Conservation (phyloP, 176 grass and related monocot species). For the Ampelocalamus luodianensis region DNA sequence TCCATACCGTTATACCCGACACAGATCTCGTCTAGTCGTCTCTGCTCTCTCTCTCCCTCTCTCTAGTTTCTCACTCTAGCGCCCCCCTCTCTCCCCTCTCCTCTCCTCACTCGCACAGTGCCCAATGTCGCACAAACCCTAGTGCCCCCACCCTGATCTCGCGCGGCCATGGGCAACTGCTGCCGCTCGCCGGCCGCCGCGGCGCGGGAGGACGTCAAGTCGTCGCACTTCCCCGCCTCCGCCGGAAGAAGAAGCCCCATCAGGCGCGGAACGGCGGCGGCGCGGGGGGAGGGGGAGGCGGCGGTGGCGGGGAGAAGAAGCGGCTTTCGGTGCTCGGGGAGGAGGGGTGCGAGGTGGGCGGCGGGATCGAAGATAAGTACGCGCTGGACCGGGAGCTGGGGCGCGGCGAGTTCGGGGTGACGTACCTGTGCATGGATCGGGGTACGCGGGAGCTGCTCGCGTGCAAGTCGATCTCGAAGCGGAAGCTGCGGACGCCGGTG, state of each 20-base stretch:
- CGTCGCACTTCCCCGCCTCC: constrained; percentile 71
- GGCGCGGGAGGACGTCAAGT: constrained; percentile 83
- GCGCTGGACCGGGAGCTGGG: constrained; percentile 91
- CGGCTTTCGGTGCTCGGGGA: constrained; percentile 76
- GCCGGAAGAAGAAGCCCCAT: constrained; percentile 69
- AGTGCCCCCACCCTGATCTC: constrained; percentile 52
- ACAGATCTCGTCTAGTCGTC: constrained; percentile 66
- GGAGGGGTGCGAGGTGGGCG: constrained; percentile 50
- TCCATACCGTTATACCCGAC: constrained; percentile 64
- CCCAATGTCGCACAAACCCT: constrained; percentile 67
- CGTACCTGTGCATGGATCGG: constrained; percentile 95
- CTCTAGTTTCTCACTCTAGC: constrained; percentile 43
- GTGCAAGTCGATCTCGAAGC: constrained; percentile 99
- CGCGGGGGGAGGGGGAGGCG: constrained; percentile 10
- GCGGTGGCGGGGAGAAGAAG: constrained; percentile 47
- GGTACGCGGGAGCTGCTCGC: constrained; percentile 71
- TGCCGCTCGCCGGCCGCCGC: constrained; percentile 92
- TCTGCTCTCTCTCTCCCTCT: background rate
- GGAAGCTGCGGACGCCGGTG: constrained; percentile 93
- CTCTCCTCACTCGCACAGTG: background rate
- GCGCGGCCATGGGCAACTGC: constrained; percentile 88
- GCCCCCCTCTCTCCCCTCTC: background rate
- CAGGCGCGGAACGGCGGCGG: constrained; percentile 59
- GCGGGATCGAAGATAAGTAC: constrained; percentile 94
- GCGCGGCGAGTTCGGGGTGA: constrained; percentile 97